These are phyloP conservation scores for Oryza rufipogon DNA, from an alignment of 176 grass and related monocot species.

Conservation along the genomic window DNA sequence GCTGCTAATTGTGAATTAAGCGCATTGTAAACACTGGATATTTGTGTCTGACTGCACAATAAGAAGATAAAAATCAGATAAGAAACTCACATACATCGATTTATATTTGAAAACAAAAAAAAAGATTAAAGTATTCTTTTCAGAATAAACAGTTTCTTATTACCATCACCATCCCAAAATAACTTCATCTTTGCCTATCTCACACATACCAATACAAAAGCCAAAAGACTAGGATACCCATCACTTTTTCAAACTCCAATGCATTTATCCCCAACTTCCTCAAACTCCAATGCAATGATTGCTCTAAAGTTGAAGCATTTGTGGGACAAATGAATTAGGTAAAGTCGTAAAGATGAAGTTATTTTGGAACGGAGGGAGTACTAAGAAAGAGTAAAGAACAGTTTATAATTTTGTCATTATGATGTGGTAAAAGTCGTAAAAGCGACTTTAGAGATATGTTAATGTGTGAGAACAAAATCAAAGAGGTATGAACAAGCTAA, in stretches of 20 bases:
- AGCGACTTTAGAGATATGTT: conserved; percentile 1
- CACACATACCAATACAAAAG: too few relatives aligned
- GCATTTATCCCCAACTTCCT: too few relatives aligned
- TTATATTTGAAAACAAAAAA: neutral
- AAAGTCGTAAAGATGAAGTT: neutral
- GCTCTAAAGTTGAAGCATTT: too few relatives aligned
- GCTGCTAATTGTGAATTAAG: conserved; percentile 88
- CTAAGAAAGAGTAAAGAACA: neutral
- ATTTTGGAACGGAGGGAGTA: neutral
- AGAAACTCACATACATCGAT: conserved; percentile 15
- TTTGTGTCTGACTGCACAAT: conserved; percentile 69
- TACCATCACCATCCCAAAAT: too few relatives aligned
- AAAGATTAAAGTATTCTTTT: conserved; percentile 1
- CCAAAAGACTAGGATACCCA: too few relatives aligned
- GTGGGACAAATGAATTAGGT: too few relatives aligned
- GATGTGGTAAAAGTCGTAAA: neutral
- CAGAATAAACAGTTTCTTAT: neutral
- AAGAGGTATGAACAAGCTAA: conserved; percentile 16
- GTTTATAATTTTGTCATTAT: conserved; percentile 4
- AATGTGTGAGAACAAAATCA: conserved; percentile 18
- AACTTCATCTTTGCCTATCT: too few relatives aligned
- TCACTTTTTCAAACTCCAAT: too few relatives aligned
- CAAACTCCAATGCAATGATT: too few relatives aligned
- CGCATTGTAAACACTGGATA: conserved; percentile 86
- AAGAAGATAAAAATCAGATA: conserved; percentile 42